Evolutionary conservation across 1,284 basidiomycete genomes (phyloP).

Genomic region (Gastroboletus turbinatus): DNA sequence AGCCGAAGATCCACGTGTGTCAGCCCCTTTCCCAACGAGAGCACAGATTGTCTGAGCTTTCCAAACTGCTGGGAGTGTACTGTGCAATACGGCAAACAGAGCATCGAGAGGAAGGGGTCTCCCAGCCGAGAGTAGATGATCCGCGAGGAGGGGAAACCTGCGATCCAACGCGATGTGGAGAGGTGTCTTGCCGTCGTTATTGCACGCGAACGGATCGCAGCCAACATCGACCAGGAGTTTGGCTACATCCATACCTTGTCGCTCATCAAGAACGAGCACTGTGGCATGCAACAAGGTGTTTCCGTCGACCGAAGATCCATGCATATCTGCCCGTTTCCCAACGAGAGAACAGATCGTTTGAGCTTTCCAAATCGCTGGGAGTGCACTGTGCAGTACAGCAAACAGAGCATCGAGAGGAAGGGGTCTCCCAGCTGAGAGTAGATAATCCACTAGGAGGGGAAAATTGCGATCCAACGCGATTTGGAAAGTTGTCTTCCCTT

Average conservation of each 20-base stretch:
- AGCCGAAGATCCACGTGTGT: neutral
- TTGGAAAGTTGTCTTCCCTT: neutral
- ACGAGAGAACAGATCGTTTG: neutral
- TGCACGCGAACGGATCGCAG: neutral
- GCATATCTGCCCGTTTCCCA: neutral
- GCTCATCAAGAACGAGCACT: neutral
- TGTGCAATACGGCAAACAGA: neutral
- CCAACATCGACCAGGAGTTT: neutral
- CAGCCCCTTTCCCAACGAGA: neutral
- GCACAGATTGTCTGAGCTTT: neutral
- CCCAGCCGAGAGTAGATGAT: neutral
- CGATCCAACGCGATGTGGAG: neutral
- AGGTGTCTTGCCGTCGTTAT: neutral
- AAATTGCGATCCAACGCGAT: neutral
- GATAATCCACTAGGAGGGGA: neutral
- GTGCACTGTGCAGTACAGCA: neutral
- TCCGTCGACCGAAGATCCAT: neutral
- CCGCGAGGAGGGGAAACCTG: neutral
- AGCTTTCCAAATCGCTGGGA: neutral
- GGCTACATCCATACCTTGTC: neutral
- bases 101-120: neutral
- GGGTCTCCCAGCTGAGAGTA: neutral
- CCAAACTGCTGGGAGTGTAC: neutral
- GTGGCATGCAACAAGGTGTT: neutral
- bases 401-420: neutral